Evolutionary conservation across 768 basidiomycete genomes (phyloP), one percentile per base, ranked within the genome.

Genomic region (Termitomyces sp.): DNA sequence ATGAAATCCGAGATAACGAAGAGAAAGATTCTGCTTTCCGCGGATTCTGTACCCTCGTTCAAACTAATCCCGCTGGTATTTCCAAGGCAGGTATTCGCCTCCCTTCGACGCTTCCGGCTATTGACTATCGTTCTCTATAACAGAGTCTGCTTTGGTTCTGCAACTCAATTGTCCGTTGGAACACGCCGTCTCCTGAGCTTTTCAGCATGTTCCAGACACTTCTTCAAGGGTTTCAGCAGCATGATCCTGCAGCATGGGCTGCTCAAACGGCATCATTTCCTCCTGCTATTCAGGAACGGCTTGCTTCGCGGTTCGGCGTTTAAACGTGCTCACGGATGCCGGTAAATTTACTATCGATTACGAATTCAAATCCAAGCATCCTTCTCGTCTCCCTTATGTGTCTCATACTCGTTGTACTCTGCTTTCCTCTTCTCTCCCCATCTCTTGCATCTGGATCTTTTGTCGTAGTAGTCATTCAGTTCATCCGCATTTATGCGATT

Each of bases 21-120:
- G 97, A 99, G 77, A 99, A 98, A 74, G 97, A 98, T 66, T 98
- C 94, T 21, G 97, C 97, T 6, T 99, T 98, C 84, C 82, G 95
- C 55, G 97, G 97, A 2, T 83, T 99, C 64, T 99, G 97, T 72
- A 92, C 92, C 28, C 86, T 98, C 37, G 93, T 98, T 58, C 92
- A 95, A 71, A 84, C 84, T 30, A 99, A 99, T 69, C 97, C 97
- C 17, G 83, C 84, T 59, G 97, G 96, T 2, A 92, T 98, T 58
- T 84, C 91, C 42, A 94, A 94, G 84, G 94, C 90, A 55, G 59
- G 85, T 72, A 6, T 19, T n/a, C 5, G 14, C 30, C 23, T 34
- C 3, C 21, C 42, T 41, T 23, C 11, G 5, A 21, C 25, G 5
- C 9, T 1, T 19, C 19, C 19, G 23, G 44, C 23, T 67, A 12